phyloP scores from a whole-genome alignment of 345 rosid species.

The Eucalyptus tenuipes region DNA sequence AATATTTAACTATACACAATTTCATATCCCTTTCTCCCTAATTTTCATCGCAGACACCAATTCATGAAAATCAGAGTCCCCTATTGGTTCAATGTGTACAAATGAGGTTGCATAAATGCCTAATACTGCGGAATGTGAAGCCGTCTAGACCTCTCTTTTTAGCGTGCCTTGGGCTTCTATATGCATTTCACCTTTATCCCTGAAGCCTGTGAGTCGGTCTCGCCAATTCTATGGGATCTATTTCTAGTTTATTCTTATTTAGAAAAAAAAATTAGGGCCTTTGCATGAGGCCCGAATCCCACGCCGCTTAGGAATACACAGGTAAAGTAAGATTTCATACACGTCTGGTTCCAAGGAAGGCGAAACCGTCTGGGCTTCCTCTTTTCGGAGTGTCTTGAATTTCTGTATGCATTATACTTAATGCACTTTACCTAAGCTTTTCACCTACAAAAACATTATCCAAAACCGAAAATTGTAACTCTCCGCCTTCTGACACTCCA shows the following conservation, averaged over 20 bases:
- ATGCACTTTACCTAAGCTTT: no score
- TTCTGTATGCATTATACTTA: not conserved
- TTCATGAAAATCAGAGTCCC: not conserved
- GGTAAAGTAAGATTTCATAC: not conserved
- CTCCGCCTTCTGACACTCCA: no score
- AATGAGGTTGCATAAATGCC: not conserved
- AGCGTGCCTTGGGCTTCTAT: no score
- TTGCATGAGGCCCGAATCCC: no score
- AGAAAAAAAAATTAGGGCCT: no score
- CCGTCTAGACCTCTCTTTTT: fast-evolving
- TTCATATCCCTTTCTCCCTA: not conserved
- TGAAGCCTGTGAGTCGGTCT: fast-evolving
- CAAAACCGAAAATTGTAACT: no score
- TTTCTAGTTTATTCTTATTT: no score
- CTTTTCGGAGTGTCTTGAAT: not conserved
- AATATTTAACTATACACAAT: fast-evolving
- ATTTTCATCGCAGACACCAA: fast-evolving
- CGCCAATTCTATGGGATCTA: no score
- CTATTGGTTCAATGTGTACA: not conserved
- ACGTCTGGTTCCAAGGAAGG: not conserved
- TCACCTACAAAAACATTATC: no score
- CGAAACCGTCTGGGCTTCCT: not conserved
- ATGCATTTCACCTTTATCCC: fast-evolving
- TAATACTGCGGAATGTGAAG: fast-evolving
- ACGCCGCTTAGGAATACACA: no score